These are phyloP conservation scores for Vitis vinifera DNA, from an alignment of 164 flowering plant genomes.

Conservation along the genomic window DNA sequence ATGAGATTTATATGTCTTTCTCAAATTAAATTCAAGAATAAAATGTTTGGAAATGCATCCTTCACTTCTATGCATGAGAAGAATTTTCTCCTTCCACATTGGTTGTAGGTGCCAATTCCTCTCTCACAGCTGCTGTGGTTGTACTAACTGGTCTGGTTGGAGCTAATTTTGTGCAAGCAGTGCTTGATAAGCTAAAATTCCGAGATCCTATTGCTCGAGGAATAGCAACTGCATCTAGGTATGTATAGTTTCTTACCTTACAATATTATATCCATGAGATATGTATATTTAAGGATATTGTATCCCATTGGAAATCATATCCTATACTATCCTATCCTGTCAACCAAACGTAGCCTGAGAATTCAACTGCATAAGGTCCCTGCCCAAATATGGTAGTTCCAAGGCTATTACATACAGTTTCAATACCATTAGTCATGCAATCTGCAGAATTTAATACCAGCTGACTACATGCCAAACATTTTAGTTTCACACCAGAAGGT, in stretches of 20 bases:
- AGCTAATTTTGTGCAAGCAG: slow-evolving; percentile 88
- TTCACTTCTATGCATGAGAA: background rate
- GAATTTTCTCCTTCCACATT: background rate
- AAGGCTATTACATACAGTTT: too few relatives aligned
- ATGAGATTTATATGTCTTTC: too few relatives aligned
- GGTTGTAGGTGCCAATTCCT: slow-evolving; percentile 76
- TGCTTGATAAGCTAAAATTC: slow-evolving; percentile 73
- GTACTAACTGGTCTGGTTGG: slow-evolving; percentile 94
- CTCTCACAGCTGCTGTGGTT: slow-evolving; percentile 92
- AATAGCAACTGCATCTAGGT: slow-evolving; percentile 99
- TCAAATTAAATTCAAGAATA: too few relatives aligned
- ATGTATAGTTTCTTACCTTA: background rate
- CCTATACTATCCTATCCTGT: too few relatives aligned
- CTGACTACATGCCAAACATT: background rate
- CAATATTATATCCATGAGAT: background rate
- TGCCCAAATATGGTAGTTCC: too few relatives aligned
- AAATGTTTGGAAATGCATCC: background rate
- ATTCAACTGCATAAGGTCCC: too few relatives aligned
- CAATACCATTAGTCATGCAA: background rate
- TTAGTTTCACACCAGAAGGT: too few relatives aligned
- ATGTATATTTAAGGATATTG: too few relatives aligned
- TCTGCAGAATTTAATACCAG: background rate
- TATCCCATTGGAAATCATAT: too few relatives aligned
- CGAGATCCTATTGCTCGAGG: slow-evolving; percentile 96
- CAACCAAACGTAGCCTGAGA: too few relatives aligned